Base-by-base conservation (phyloP, 306 rosid species). In the Rubus parviflorus region DNA sequence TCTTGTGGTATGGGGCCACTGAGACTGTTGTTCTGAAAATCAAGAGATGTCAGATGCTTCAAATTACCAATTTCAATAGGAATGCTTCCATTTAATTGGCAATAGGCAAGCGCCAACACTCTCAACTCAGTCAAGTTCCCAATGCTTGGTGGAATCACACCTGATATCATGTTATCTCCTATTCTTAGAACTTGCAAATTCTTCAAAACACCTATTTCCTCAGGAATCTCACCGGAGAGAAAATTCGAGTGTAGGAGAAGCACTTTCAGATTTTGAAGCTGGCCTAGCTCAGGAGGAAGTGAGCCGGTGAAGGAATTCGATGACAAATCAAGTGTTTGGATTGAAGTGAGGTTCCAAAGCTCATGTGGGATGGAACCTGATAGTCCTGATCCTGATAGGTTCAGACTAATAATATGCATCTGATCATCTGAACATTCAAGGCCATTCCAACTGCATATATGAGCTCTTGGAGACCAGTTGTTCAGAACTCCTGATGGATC, bases 261-360 rank as follows among this genome's bases (percentile, higher is more conserved):
- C 35, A 38, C 70, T 75, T 76, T 80, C 69, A 95, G 92, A 83
- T 83, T 86, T 81, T 85, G 88, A 77, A 90, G 94, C 79, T 63
- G 76, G 11, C 92, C 85, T 19, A 95, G 75, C 81, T 87, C 92
- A 40, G 88, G 73, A 78, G 99, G 96, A 62, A 95, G 88, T 15
- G 84, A 81, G 11, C 99, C 97, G 17, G 85, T 77, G 80, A 95
- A 86, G 20, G 74, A 80, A 79, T 95, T 95, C 40, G 87, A 87
- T 43, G 99, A 92, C 85, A 95, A 81, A 84, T 95, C 99, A 46
- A 95, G 90, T 37, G 83, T 82, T 92, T 87, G 88, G 77, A 95
- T 90, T 52, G 87, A 81, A 80, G 79, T 43, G 67, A 95, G 79
- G 49, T 72, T 83, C 70, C 83, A 84, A 48, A 92, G 75, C 77